phyloP scores from a whole-genome alignment of 1,284 basidiomycete genomes.

The Leccinum fallax region DNA sequence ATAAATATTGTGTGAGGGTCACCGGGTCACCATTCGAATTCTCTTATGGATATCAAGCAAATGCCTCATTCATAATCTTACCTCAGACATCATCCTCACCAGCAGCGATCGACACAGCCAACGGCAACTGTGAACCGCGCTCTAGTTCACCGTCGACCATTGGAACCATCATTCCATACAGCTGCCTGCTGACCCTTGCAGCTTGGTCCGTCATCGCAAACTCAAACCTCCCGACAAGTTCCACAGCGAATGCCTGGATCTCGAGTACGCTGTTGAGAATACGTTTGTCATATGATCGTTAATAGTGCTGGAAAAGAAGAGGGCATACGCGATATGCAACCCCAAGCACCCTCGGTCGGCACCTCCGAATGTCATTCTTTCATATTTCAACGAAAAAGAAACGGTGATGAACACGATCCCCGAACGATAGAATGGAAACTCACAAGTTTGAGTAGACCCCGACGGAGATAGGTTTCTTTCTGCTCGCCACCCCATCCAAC shows the following conservation, averaged over 20 bases:
- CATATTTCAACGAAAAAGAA: neutral
- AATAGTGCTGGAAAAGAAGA: neutral
- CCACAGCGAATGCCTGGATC: constrained; percentile 51
- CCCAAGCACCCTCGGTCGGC: constrained; percentile 47
- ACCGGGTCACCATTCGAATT: too few relatives aligned
- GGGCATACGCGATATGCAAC: constrained; percentile 47
- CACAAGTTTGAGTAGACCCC: constrained; percentile 52
- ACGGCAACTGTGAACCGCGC: constrained; percentile 50
- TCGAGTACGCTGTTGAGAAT: constrained; percentile 41
- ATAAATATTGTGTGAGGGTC: too few relatives aligned
- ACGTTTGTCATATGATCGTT: neutral
- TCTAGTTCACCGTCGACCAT: constrained; percentile 48
- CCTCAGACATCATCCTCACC: constrained; percentile 27
- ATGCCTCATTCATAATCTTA: neutral
- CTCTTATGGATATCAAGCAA: too few relatives aligned
- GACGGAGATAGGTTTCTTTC: constrained; percentile 18
- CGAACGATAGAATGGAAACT: constrained; percentile 16
- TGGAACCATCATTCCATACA: constrained; percentile 47
- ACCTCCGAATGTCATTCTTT: constrained; percentile 44
- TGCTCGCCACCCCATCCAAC: neutral
- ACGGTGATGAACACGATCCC: neutral
- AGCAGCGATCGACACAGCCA: constrained; percentile 44
- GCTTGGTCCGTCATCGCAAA: constrained; percentile 43
- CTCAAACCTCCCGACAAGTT: constrained; percentile 50
- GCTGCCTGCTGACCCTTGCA: constrained; percentile 42